Evolutionary conservation across 176 grass and related monocot genomes (phyloP).

Genomic region (Puya raimondii): DNA sequence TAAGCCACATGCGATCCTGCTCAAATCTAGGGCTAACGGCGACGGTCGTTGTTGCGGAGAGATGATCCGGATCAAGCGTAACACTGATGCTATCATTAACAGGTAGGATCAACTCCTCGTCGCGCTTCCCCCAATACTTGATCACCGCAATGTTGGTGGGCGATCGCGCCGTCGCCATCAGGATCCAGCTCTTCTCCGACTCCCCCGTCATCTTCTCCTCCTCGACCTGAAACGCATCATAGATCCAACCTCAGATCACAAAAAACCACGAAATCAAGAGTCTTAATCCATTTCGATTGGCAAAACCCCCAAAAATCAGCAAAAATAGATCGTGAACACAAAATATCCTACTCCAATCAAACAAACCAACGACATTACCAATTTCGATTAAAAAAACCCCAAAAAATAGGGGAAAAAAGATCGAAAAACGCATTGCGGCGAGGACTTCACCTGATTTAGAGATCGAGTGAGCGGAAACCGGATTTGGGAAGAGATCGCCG

Average conservation of each 20-base stretch:
- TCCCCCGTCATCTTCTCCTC: neutral
- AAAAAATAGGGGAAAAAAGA: neutral
- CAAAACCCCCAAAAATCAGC: neutral
- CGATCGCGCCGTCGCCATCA: constrained; percentile 76
- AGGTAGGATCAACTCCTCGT: constrained; percentile 85
- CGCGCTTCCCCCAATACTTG: constrained; percentile 99
- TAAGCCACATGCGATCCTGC: constrained; percentile 95
- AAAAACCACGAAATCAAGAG: neutral
- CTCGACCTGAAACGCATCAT: neutral
- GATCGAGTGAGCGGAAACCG: neutral
- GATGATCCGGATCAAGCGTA: constrained; percentile 87
- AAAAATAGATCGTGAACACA: neutral
- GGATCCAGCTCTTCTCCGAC: constrained; percentile 48
- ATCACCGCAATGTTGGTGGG: constrained; percentile 98
- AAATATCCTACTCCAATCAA: neutral
- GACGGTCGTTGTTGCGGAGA: constrained; percentile 91
- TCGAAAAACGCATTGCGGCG: neutral
- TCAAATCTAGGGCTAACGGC: constrained; percentile 82
- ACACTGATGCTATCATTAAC: constrained; percentile 95
- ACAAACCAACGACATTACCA: neutral
- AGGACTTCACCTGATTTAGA: neutral
- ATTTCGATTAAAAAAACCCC: neutral
- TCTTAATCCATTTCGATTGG: neutral
- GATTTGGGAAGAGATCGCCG: neutral
- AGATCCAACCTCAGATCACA: neutral